Percentiles rank a stretch among this genome's conserved stretches.
Conservation (phyloP, 2,329 filamentous ascomycete species). For the Bipolaris oryzae region DNA sequence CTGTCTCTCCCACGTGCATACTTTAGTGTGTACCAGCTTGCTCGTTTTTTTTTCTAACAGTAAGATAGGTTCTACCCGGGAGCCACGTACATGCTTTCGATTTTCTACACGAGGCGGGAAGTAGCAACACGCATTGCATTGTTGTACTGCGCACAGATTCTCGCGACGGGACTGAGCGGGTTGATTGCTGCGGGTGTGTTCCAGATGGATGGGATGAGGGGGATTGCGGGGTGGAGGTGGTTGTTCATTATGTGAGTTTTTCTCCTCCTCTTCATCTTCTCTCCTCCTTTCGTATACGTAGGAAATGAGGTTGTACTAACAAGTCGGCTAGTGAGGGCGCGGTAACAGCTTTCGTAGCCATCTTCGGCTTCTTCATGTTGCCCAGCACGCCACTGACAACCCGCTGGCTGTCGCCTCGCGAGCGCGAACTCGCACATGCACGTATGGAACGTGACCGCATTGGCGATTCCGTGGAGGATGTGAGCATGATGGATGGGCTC, state of each 20-base stretch:
- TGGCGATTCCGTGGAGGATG: conserved; percentile 46
- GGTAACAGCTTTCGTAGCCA: conserved; percentile 33
- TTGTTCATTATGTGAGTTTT: conserved; percentile 47
- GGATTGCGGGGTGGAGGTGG: conserved; percentile 49
- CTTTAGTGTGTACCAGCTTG: too few species aligned
- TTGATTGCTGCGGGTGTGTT: conserved; percentile 52
- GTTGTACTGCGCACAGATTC: conserved; percentile 49
- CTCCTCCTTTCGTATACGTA: background rate
- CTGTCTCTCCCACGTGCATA: too few species aligned
- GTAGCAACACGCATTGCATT: conserved; percentile 46
- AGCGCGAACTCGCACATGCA: conserved; percentile 50
- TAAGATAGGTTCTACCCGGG: conserved; percentile 61
- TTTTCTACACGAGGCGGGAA: conserved; percentile 67
- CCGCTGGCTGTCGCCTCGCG: conserved; percentile 53
- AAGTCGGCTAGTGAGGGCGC: conserved; percentile 29
- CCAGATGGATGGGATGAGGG: conserved; percentile 34
- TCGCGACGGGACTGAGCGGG: conserved; percentile 53
- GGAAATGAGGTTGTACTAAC: background rate
- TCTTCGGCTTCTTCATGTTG: conserved; percentile 38
- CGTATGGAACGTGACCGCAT: conserved; percentile 56
- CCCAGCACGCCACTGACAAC: conserved; percentile 47
- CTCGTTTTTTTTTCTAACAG: too few species aligned
- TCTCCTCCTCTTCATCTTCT: background rate
- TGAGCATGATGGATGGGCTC: conserved; percentile 36
- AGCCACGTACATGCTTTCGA: conserved; percentile 65